Base-by-base conservation (phyloP, 768 basidiomycete genomes). In the Suillus discolor region DNA sequence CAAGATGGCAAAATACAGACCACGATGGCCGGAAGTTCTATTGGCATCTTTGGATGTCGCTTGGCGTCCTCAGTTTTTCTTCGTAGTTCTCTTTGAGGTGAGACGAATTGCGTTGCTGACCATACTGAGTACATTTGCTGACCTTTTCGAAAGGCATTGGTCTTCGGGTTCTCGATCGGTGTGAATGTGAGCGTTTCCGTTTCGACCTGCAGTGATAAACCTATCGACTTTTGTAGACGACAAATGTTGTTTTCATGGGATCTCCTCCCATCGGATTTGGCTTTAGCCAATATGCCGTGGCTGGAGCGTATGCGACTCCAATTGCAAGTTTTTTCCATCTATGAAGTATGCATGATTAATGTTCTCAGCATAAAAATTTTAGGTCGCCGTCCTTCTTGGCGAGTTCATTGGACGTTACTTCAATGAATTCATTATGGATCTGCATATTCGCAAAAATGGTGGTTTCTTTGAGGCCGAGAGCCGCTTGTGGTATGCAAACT, bases 391-490 rank as follows among this genome's bases (percentile, higher is more conserved):
- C 13, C 51, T 86, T 12, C 67, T 87, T 28, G 87, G 87, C 6
- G 85, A 87, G 69, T 18, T 86, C 3, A 71, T 81, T 6, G 86
- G 87, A 42, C 79, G 82, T 8, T 86, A 79, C 66, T 72, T 78
- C 51, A 87, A 87, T 65, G 86, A 87, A 62, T 77, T 77, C 72
- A 79, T 85, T 42, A 82, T 84, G 73, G 76, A 79, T 62, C 28
- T 74, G n/a, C 76, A 72, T 51, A 83, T 85, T 67, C 77, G 81
- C 18, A 69, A 79, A 36, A 84, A 86, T 70, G 67, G 72, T 0
- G 87, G 87, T 54, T 80, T 87, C 55, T 87, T 87, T 72, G 80
- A 81, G 62, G 82, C 87, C 2, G 87, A 88, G 72, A 80, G 67
- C 65, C 79, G 81, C 18, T 59, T 83, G 31, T 82, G 81, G 81